Evolutionary conservation across 2,329 filamentous ascomycete species (phyloP), one percentile per base, ranked within the genome.

Genomic region (Escovopsis sp.): DNA sequence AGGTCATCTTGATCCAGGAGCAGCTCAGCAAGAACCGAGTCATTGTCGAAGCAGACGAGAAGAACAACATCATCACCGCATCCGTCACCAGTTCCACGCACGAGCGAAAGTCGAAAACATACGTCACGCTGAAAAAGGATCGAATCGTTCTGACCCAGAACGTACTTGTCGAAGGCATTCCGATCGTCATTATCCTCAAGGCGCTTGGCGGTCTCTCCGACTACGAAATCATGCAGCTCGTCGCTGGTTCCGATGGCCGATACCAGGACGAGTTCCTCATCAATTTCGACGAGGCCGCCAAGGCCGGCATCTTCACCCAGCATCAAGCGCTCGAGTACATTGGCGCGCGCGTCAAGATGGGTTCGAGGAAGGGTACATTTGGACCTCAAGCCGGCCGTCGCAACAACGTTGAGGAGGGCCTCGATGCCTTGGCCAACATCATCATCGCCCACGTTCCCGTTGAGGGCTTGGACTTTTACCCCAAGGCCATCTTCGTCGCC

Each of bases 1-100:
- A 98, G 67, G 91, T 98, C 51, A 98, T 98, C 56, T 68, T 98
- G 35, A 93, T 98, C 12, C 91, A 98, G 61, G 93, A 98, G 58
- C 91, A 98, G 64, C 68, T 98, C 57, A 98, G 91, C 72, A 98
- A 98, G 73, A 98, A 98, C 63, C 79, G 91, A 67, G 84, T 98
- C 54, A 95, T 98, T 58, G 89, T 98, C 13, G 93, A 98, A 63
- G 81, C 85, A 42, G 84, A 89, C 53, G 73, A 81, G 40, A 94
- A 94, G 65, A 96, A 95, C 63, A 84, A 84, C 45, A 79, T 94
- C 48, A 89, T 96, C 43, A 85, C 89, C 51, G 91, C 93, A 32
- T 96, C 91, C 2, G 91, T 96, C 27, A 98, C 88, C 7, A 93
- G 88, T 76, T 95, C 91, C 27, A 96, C 93, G 1, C 87, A 95